Conservation (phyloP, 768 basidiomycete genomes). For the Mycena albidolilacea region DNA sequence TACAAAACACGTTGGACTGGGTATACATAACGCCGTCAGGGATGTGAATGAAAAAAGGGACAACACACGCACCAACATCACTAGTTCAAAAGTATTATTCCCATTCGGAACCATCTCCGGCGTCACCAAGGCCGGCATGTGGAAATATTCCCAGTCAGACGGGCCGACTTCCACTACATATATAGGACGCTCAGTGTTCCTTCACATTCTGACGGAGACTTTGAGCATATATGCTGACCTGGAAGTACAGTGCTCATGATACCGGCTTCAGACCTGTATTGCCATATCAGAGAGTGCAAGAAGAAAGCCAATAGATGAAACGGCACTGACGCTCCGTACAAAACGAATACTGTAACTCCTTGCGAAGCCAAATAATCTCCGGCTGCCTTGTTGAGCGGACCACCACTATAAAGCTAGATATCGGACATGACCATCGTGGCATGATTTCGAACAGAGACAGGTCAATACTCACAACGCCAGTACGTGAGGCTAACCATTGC, state of each 20-base stretch:
- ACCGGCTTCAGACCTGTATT: slow-evolving; percentile 34
- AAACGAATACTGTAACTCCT: slow-evolving; percentile 49
- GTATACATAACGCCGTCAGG: not conserved
- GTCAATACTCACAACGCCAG: slow-evolving; percentile 16
- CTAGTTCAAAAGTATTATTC: slow-evolving; percentile 53
- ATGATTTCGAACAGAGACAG: not conserved
- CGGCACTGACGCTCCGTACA: slow-evolving; percentile 52
- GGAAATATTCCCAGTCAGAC: slow-evolving; percentile 40
- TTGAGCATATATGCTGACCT: slow-evolving; percentile 17
- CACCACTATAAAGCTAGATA: slow-evolving; percentile 53
- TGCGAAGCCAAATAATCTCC: slow-evolving; percentile 51
- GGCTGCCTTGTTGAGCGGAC: slow-evolving; percentile 51
- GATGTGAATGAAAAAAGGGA: not conserved
- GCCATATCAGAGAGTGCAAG: not conserved
- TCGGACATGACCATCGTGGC: too few species aligned
- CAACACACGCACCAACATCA: slow-evolving; percentile 51
- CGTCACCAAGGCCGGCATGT: slow-evolving; percentile 40
- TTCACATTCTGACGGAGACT: too few species aligned
- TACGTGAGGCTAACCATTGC: slow-evolving; percentile 30
- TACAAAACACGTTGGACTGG: slow-evolving; percentile 40
- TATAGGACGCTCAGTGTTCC: too few species aligned
- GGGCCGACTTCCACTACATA: too few species aligned
- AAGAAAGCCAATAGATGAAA: slow-evolving; percentile 3
- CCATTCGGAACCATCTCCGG: slow-evolving; percentile 52
- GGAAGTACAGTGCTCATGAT: slow-evolving; percentile 41